Conservation (phyloP, 192 early-diverging fungal species). For the Linnemannia exigua region DNA sequence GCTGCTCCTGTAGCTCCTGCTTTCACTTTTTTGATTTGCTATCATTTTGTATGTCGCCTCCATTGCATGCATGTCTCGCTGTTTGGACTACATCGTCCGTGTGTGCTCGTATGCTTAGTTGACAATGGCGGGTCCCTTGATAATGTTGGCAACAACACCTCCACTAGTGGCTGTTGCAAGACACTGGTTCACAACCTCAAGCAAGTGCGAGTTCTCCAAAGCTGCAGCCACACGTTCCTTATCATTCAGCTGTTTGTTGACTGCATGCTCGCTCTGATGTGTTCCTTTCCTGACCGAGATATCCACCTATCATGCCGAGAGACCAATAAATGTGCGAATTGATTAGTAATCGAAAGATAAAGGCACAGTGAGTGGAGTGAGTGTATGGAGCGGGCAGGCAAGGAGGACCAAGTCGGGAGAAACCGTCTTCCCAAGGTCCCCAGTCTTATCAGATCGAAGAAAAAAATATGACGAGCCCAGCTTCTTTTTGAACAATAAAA, state of each 20-base stretch:
- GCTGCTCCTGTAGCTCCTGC: background rate
- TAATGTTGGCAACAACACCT: conserved; percentile 54
- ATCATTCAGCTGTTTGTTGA: conserved; percentile 99
- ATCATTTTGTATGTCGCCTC: too few relatives aligned
- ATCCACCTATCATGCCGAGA: conserved; percentile 71
- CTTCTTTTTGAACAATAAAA: background rate
- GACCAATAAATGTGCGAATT: background rate
- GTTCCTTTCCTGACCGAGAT: conserved; percentile 93
- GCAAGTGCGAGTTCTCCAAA: conserved; percentile 92
- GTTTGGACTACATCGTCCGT: too few relatives aligned
- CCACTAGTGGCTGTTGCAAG: conserved; percentile 70
- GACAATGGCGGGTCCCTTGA: conserved; percentile 40
- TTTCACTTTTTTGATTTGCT: too few relatives aligned
- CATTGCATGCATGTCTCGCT: too few relatives aligned
- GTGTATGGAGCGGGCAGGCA: background rate
- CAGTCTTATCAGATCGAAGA: conserved; percentile 6
- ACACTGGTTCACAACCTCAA: conserved; percentile 97
- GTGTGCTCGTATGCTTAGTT: conserved; percentile 2
- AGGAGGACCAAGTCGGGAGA: background rate
- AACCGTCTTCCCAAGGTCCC: background rate
- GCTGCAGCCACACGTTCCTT: conserved; percentile 99
- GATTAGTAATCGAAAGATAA: background rate
- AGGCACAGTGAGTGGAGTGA: background rate
- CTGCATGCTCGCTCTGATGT: conserved; percentile 94
- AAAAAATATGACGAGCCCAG: background rate